Percentiles rank a stretch among this genome's conserved stretches.
These are phyloP conservation scores for Hypoxylon sp. DNA, from an alignment of 2,329 filamentous ascomycete genomes.

Conservation along the genomic window DNA sequence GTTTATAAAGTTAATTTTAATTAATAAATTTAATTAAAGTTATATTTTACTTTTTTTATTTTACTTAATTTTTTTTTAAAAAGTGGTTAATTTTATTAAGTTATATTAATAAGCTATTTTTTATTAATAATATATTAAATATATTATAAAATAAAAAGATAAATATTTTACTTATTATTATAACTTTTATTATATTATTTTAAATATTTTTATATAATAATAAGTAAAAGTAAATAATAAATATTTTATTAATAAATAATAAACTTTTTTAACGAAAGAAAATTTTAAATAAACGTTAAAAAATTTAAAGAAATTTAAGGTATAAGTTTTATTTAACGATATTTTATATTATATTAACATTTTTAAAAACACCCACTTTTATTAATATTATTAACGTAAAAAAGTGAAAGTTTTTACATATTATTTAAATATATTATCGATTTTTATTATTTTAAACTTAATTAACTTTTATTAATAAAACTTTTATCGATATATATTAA, in stretches of 20 bases:
- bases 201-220: slow-evolving; percentile 7
- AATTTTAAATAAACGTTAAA: background rate
- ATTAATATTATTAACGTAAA: slow-evolving; percentile 3
- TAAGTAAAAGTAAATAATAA: background rate
- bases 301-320: background rate
- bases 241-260: slow-evolving; percentile 4
- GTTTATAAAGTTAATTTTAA: background rate
- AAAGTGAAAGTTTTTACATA: background rate
- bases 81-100: slow-evolving; percentile 8
- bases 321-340: background rate
- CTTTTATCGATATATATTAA: slow-evolving; percentile 6
- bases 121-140: slow-evolving; percentile 15
- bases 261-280: background rate
- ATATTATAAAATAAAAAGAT: slow-evolving; percentile 5
- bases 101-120: background rate
- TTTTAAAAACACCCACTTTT: background rate
- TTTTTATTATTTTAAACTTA: slow-evolving; percentile 1
- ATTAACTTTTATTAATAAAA: slow-evolving; percentile 1
- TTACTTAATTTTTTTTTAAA: slow-evolving; percentile 6
- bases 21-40: slow-evolving; percentile 8
- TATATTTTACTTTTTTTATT: background rate
- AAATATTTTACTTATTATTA: slow-evolving; percentile 11
- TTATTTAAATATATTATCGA: background rate
- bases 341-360: background rate
- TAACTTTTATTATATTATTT: slow-evolving; percentile 12